These are phyloP conservation scores for Aurantiochytrium sp. DNA, from an alignment of 108 stramenopile genomes.

Conservation along the genomic window DNA sequence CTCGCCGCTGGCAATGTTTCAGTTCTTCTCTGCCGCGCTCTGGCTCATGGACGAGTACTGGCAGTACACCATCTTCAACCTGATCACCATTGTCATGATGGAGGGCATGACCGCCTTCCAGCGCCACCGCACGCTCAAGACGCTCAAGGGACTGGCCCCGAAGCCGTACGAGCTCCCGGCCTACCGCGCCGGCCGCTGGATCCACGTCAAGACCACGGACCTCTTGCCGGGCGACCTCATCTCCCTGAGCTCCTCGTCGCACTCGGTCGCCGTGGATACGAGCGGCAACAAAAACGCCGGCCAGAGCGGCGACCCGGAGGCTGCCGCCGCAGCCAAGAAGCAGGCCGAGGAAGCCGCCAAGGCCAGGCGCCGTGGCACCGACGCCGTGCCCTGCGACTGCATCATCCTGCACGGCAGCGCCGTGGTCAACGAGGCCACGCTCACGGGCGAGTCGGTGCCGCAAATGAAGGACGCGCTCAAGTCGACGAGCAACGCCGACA, in stretches of 20 bases:
- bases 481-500: conserved; percentile 37
- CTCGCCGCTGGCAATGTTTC: conserved; percentile 93
- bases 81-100: conserved; percentile 26
- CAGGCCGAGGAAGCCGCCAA: conserved; percentile 39
- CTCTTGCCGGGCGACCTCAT: conserved; percentile 85
- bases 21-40: conserved; percentile 86
- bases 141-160: conserved; percentile 24
- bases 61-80: conserved; percentile 80
- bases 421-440: conserved; percentile 95
- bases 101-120: conserved; percentile 14
- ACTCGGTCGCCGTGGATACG: neutral
- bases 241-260: neutral
- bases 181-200: neutral
- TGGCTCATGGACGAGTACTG: conserved; percentile 98
- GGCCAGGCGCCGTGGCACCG: conserved; percentile 47
- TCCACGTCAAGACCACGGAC: conserved; percentile 39
- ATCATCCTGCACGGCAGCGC: conserved; percentile 78
- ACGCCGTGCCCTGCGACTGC: conserved; percentile 73
- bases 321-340: neutral
- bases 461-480: conserved; percentile 74
- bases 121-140: conserved; percentile 22
- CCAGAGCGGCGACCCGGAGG: neutral
- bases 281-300: neutral
- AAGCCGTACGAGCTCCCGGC: neutral
- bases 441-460: conserved; percentile 92